Conservation (phyloP, 2,329 filamentous ascomycete species). For the Cordyceps farinosa region DNA sequence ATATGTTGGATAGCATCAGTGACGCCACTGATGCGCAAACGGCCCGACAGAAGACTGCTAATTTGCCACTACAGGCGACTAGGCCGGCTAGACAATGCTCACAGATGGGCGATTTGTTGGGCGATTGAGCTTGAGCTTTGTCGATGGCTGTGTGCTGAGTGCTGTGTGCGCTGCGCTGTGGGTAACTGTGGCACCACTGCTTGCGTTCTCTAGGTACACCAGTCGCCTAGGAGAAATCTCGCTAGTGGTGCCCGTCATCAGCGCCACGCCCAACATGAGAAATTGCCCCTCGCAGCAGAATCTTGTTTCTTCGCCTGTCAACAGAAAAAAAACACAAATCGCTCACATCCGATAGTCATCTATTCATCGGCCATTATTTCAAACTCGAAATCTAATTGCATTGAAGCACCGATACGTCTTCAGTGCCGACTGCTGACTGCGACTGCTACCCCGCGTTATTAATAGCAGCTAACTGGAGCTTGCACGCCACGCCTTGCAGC, state of each 20-base stretch:
- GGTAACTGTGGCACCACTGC: slow-evolving; percentile 1
- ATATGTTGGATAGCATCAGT: neutral
- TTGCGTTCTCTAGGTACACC: too few species aligned
- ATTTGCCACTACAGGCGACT: neutral
- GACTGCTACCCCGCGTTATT: slow-evolving; percentile 16
- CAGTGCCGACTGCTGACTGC: neutral
- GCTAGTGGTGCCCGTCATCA: slow-evolving; percentile 11
- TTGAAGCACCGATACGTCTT: neutral
- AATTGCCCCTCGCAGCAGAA: slow-evolving; percentile 5
- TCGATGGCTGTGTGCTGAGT: neutral
- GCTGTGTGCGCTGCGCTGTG: neutral
- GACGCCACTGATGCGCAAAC: slow-evolving; percentile 12
- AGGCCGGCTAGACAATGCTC: neutral
- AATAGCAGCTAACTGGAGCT: slow-evolving; percentile 6
- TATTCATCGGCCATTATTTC: neutral
- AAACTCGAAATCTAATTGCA: neutral
- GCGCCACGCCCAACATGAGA: slow-evolving; percentile 10
- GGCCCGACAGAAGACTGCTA: slow-evolving; percentile 1
- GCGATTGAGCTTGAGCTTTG: neutral
- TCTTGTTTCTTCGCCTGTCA: slow-evolving; percentile 12
- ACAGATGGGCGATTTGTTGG: slow-evolving; percentile 4
- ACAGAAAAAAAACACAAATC: neutral
- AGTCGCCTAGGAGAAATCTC: neutral
- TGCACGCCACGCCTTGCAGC: slow-evolving; percentile 8
- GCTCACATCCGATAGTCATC: neutral